Conservation (phyloP, 371 early-diverging fungal species). For the Haplosporangium sp. region DNA sequence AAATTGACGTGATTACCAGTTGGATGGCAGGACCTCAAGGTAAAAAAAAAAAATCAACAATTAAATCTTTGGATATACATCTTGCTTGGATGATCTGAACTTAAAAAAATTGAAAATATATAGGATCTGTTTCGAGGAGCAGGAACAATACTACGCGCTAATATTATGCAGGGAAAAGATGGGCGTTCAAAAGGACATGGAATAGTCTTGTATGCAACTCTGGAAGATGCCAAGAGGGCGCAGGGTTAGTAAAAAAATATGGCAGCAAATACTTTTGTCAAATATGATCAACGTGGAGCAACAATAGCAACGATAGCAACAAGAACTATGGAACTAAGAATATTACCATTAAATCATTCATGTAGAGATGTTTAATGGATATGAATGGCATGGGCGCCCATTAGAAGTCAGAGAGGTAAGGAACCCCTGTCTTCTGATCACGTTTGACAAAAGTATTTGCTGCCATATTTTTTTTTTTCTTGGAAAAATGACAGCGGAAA, state of each 20-base stretch:
- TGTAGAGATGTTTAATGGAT: conserved; percentile 62
- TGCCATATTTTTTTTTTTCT: not conserved
- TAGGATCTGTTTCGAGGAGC: conserved; percentile 58
- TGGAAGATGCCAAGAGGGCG: conserved; percentile 67
- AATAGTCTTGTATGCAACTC: conserved; percentile 64
- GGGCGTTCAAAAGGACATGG: conserved; percentile 73
- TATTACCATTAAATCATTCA: not conserved
- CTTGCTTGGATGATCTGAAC: not conserved
- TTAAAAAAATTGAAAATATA: not conserved
- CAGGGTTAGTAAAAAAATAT: conserved; percentile 46
- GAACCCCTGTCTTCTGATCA: not conserved
- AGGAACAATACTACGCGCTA: conserved; percentile 56
- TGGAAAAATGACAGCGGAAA: not conserved
- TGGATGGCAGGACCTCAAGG: too few relatives aligned
- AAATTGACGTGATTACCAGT: too few relatives aligned
- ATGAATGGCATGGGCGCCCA: conserved; percentile 64
- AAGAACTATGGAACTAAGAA: too few relatives aligned
- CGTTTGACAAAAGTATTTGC: not conserved
- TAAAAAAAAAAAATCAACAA: not conserved
- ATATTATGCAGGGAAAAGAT: conserved; percentile 57
- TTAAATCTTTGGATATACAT: not conserved
- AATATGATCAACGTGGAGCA: too few relatives aligned
- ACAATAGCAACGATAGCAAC: too few relatives aligned
- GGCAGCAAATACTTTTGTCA: too few relatives aligned
- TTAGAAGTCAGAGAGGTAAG: conserved; percentile 70